phyloP scores from a whole-genome alignment of 139 green algal species.

The Coccomyxa sp. region DNA sequence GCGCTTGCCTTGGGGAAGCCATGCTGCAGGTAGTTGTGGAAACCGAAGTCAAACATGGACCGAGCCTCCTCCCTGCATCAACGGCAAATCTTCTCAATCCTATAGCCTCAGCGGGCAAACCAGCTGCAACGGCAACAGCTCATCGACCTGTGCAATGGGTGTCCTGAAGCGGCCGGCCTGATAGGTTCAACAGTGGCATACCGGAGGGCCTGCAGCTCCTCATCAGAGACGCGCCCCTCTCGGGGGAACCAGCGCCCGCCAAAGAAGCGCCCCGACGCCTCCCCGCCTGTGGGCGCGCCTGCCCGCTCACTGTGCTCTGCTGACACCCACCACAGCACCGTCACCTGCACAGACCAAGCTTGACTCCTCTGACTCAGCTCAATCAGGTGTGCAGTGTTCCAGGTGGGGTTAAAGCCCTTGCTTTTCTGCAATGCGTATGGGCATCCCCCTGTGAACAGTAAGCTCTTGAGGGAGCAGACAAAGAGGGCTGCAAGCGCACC shows the following conservation, averaged over 20 bases:
- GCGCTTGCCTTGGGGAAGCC: constrained; percentile 63
- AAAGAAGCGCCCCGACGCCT: too few relatives aligned
- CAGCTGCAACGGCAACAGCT: neutral
- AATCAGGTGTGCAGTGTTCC: too few relatives aligned
- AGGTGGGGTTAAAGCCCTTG: too few relatives aligned
- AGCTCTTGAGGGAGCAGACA: too few relatives aligned
- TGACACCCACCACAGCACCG: too few relatives aligned
- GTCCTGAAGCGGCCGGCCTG: neutral
- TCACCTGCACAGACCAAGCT: too few relatives aligned
- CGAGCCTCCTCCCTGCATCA: constrained; percentile 46
- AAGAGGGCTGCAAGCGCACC: too few relatives aligned
- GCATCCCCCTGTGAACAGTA: too few relatives aligned
- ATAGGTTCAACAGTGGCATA: neutral
- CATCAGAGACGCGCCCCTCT: neutral
- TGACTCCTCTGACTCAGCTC: too few relatives aligned
- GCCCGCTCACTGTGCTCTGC: too few relatives aligned
- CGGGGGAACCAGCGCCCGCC: neutral
- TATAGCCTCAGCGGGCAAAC: neutral
- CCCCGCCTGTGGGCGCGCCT: too few relatives aligned
- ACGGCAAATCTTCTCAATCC: neutral
- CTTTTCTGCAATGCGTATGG: too few relatives aligned
- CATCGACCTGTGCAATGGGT: neutral
- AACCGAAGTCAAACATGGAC: constrained; percentile 70
- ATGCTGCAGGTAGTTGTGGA: constrained; percentile 63
- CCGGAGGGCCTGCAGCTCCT: neutral